Evolutionary conservation across 805 yeast species (phyloP).

Genomic region (Naumovozyma dairenensis): DNA sequence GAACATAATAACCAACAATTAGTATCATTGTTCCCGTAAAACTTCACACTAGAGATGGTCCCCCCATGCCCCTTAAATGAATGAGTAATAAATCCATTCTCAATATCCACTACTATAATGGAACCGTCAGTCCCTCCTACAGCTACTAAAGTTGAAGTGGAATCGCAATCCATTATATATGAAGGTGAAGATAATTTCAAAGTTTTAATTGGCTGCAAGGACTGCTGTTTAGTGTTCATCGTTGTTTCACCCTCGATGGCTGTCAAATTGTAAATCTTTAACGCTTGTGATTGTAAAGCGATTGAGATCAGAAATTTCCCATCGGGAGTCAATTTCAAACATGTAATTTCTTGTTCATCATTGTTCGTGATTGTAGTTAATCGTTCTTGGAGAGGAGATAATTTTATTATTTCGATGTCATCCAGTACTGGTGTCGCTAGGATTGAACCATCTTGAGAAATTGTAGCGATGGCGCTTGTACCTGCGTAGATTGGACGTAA

Average conservation of each 20-base stretch:
- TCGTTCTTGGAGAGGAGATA: conserved; percentile 31
- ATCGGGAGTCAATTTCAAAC: conserved; percentile 67
- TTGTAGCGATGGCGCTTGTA: conserved; percentile 69
- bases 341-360: conserved; percentile 70
- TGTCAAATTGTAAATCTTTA: conserved; percentile 49
- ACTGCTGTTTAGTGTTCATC: conserved; percentile 22
- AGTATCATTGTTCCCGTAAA: conserved; percentile 64
- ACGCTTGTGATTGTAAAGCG: conserved; percentile 76
- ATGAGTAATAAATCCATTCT: conserved; percentile 81
- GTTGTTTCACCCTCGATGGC: conserved; percentile 10
- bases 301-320: conserved; percentile 59
- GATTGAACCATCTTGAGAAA: conserved; percentile 50
- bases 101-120: conserved; percentile 85
- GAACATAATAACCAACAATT: conserved; percentile 71
- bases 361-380: conserved; percentile 66
- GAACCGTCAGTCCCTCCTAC: conserved; percentile 94
- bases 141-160: conserved; percentile 77
- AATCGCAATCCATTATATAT: conserved; percentile 65
- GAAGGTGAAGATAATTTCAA: conserved; percentile 70
- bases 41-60: conserved; percentile 64
- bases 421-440: conserved; percentile 77
- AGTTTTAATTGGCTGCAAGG: conserved; percentile 40
- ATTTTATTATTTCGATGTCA: conserved; percentile 60
- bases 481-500: conserved; percentile 73
- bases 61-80: conserved; percentile 90